Base-by-base conservation (phyloP, 441 rosid genomes). In the Eutrema salsugineum region DNA sequence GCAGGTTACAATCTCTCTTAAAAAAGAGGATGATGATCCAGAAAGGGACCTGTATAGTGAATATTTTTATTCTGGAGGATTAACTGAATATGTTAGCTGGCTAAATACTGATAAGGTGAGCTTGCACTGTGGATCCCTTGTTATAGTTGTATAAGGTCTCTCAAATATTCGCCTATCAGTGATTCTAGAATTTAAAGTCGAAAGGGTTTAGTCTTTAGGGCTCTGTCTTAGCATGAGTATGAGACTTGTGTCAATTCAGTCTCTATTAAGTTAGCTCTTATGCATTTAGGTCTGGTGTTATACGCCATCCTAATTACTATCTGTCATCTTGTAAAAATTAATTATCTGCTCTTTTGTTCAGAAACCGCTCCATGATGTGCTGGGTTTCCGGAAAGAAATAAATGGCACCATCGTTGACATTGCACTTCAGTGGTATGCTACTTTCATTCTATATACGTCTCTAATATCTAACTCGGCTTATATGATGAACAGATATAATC, bases 41-140 rank as follows among this genome's bases (percentile, higher is more conserved):
- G 93, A 79, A 76, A 89, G 86, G 76, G 66, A 49, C 77, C 78
- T 86, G 64, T 82, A 72, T 75, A 84, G 82, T 80, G 93, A 93
- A 81, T 91, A 86, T 78, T 85, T 70, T 76, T 95, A 79, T 68
- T 91, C 94, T 32, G 98, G 99, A 55, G 99, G 99, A n/a, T 75
- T 95, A 83, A 73, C 77, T 57, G 99, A 95, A 78, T 95, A 93
- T 73, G 98, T 93, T 72, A 83, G 86, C 60, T 95, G 98, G 99
- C 84, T 93, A 55, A 95, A 95, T 72, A 66, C 80, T 51, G 97
- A 93, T 53, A 95, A 95, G 97, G 98, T 91, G 79, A 63, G 71
- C 38, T 36, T 50, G 48, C 50, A 63, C 17, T 32, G 19, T 60
- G 50, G 43, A 60, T 51, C 43, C 35, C 24, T 68, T 51, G 28